Percentiles rank a stretch among this genome's conserved stretches.
Evolutionary conservation across 805 yeast genomes (phyloP).

Genomic region (Starmerella floris): DNA sequence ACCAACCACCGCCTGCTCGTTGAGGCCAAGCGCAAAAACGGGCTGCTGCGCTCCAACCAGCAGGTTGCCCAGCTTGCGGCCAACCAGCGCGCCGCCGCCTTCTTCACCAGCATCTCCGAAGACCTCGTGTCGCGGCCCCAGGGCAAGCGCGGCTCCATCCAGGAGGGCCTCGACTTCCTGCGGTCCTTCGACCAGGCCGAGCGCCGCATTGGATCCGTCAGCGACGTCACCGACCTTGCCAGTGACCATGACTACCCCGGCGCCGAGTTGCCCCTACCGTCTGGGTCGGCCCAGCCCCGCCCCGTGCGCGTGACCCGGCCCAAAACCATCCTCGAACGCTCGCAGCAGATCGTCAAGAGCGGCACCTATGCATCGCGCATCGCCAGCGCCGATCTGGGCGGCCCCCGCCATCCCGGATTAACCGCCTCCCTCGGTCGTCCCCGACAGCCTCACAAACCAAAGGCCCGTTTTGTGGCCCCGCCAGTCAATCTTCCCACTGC

Average conservation of each 20-base stretch:
- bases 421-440: slow-evolving; percentile 8
- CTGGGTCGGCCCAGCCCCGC: no score
- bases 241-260: background rate
- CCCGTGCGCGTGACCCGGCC: slow-evolving; percentile 1
- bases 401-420: slow-evolving; percentile 12
- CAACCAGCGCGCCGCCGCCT: slow-evolving; percentile 13
- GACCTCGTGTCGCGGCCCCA: slow-evolving; percentile 14
- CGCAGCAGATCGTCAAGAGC: background rate
- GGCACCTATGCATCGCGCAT: slow-evolving; percentile 16
- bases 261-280: background rate
- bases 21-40: slow-evolving; percentile 7
- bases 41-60: slow-evolving; percentile 10
- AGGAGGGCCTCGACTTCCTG: slow-evolving; percentile 18
- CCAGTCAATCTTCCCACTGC: slow-evolving; percentile 1
- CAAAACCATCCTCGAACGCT: background rate
- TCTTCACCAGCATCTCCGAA: slow-evolving; percentile 18
- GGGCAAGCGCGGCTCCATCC: slow-evolving; percentile 5
- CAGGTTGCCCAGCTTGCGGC: slow-evolving; percentile 16
- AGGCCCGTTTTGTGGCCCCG: slow-evolving; percentile 8
- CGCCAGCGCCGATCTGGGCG: slow-evolving; percentile 6
- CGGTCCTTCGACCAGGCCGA: slow-evolving; percentile 1
- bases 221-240: background rate
- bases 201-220: background rate
- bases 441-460: background rate
- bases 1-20: background rate